Conservation (phyloP, 1,139 yeast genomes). For the Geotrichum aggregatum region DNA sequence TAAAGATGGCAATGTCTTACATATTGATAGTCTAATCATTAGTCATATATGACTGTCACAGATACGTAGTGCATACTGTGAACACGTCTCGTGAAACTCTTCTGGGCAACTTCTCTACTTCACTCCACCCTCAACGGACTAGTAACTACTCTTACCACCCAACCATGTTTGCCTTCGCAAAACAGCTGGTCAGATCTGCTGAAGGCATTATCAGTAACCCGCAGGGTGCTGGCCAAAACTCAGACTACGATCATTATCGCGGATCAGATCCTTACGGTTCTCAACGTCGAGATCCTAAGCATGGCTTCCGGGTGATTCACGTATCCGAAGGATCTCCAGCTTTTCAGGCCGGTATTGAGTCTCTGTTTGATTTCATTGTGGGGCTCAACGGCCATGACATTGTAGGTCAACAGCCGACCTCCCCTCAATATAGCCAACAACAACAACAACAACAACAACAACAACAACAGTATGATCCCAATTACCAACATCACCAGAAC, state of each 20-base stretch:
- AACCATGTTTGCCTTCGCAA: slow-evolving; percentile 82
- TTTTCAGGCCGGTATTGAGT: slow-evolving; percentile 56
- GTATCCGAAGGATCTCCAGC: slow-evolving; percentile 47
- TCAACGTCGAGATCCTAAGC: slow-evolving; percentile 34
- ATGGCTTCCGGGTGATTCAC: slow-evolving; percentile 55
- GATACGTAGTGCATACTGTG: too few relatives aligned
- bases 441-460: neutral
- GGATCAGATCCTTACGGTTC: slow-evolving; percentile 39
- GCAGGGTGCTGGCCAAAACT: slow-evolving; percentile 36
- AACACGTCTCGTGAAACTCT: neutral
- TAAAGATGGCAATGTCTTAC: too few relatives aligned
- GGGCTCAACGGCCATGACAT: slow-evolving; percentile 70
- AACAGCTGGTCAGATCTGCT: slow-evolving; percentile 70
- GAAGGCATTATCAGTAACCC: slow-evolving; percentile 44
- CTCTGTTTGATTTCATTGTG: slow-evolving; percentile 82
- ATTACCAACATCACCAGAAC: slow-evolving; percentile 1
- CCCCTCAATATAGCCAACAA: neutral
- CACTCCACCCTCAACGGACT: neutral
- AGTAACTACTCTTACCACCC: neutral
- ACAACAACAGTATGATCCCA: slow-evolving; percentile 8
- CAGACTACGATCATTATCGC: slow-evolving; percentile 35
- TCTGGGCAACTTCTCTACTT: neutral
- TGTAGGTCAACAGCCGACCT: slow-evolving; percentile 12
- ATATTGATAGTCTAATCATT: too few relatives aligned
- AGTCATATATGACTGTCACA: too few relatives aligned